Evolutionary conservation across 176 grass and related monocot species (phyloP), one percentile per base, ranked within the genome.

Genomic region (Oryza nivara): DNA sequence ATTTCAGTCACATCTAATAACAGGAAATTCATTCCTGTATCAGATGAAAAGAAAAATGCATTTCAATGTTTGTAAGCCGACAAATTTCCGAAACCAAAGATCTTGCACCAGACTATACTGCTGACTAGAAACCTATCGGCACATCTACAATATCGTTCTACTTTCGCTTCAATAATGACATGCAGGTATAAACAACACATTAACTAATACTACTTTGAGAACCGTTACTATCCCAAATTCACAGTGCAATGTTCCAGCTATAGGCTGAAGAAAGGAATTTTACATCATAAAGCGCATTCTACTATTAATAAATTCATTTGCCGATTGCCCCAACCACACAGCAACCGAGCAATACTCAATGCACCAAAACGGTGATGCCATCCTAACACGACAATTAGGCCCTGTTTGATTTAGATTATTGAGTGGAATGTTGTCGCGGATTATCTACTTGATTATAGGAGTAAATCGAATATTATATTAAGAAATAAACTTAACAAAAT

Each of bases 81-180:
- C 28, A 80, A 36, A 58, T 80, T 32, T 20, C 68, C 58, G 14
- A 74, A 72, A 81, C 35, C 11, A 20, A 75, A 43, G 4, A 69
- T 46, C 35, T 68, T 68, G 75, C 23, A 61, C 67, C 60, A 34
- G 16, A 86, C 32, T 54, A 17, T 69, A 54, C 9, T 30, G 2
- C 17, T 44, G 28, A 25, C 12, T 9, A 63, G 11, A 35, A 81
- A 79, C 25, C 6, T 51, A 86, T 4, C 6, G n/a, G 25, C 38
- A 35, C 58, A 15, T 40, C 10, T 19, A 65, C 22, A 58, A 20
- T 4, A 16, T 23, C 13, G 11, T 82, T 61, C 67, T 41, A 71
- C 68, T 72, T 44, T 38, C 43, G 1, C 22, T 26, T n/a, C 2
- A 61, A 13, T 30, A 71, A 5, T 28, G 35, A 64, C 17, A 72